Conservation (phyloP, 2,329 filamentous ascomycete genomes). For the Cladosporium cucumerinum region DNA sequence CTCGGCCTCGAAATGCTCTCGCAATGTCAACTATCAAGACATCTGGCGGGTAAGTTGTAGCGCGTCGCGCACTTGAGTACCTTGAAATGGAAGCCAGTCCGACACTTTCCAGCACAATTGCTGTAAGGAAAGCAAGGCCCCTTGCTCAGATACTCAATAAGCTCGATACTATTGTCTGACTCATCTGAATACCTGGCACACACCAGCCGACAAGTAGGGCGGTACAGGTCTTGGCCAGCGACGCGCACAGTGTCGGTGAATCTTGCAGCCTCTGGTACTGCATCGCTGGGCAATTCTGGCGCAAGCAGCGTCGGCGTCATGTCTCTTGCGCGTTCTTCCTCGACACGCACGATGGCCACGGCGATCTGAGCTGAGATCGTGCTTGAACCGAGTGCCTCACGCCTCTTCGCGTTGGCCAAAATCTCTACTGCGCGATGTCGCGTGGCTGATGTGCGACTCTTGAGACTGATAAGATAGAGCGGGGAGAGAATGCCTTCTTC, state of each 20-base stretch:
- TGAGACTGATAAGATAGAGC: not conserved
- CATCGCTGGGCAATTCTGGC: not conserved
- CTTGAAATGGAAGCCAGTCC: conserved; percentile 8
- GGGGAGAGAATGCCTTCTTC: not conserved
- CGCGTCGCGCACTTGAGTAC: too few species aligned
- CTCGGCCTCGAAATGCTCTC: too few species aligned
- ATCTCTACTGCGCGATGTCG: conserved; percentile 9
- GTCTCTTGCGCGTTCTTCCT: not conserved
- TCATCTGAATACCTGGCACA: conserved; percentile 13
- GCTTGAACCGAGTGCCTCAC: conserved; percentile 6
- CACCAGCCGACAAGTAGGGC: conserved; percentile 6
- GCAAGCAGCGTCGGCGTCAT: not conserved
- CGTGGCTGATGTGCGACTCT: conserved; percentile 6
- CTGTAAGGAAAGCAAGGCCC: conserved; percentile 12
- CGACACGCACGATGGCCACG: not conserved
- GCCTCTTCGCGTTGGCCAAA: not conserved
- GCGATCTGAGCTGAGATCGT: conserved; percentile 3
- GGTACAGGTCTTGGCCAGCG: not conserved
- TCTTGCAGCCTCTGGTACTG: conserved; percentile 1
- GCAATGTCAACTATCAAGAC: too few species aligned
- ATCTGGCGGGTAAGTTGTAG: too few species aligned
- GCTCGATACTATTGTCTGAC: not conserved
- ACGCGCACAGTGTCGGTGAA: conserved; percentile 2
- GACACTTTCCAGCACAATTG: conserved; percentile 8
- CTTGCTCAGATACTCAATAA: conserved; percentile 5